Evolutionary conservation across 1,284 basidiomycete species (phyloP).

Genomic region (Irpex rosettiformis): DNA sequence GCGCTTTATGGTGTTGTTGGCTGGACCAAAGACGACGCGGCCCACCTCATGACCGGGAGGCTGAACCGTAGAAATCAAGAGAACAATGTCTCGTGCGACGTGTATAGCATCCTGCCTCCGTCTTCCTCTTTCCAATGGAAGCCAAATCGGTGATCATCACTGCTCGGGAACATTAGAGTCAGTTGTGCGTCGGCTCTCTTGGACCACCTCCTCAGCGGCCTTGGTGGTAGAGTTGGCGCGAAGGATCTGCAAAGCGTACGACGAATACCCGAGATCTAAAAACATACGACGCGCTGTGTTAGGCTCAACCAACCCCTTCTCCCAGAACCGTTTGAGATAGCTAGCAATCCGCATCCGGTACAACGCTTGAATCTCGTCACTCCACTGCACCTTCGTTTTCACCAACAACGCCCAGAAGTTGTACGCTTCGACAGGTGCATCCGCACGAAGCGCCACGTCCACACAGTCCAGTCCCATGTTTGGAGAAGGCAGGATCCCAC

Average conservation of each 20-base stretch:
- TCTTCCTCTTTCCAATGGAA: not conserved
- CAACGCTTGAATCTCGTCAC: slow-evolving; percentile 40
- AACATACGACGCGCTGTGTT: slow-evolving; percentile 34
- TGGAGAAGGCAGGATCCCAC: slow-evolving; percentile 36
- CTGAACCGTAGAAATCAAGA: not conserved
- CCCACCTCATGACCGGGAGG: not conserved
- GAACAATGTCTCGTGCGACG: not conserved
- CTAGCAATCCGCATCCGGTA: slow-evolving; percentile 39
- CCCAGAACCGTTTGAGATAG: slow-evolving; percentile 30
- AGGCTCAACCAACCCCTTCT: slow-evolving; percentile 28
- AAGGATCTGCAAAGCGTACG: not conserved
- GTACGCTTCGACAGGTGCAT: slow-evolving; percentile 50
- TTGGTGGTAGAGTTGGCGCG: not conserved
- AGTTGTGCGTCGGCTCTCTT: not conserved
- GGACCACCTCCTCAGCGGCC: not conserved
- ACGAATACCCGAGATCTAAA: slow-evolving; percentile 23
- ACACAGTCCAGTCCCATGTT: slow-evolving; percentile 51
- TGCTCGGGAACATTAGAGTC: not conserved
- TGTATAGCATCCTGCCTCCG: not conserved
- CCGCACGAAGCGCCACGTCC: slow-evolving; percentile 42
- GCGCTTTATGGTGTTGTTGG: not conserved
- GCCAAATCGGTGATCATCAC: not conserved
- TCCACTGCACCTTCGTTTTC: slow-evolving; percentile 44
- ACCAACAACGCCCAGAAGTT: slow-evolving; percentile 55
- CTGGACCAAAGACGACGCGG: not conserved